Base-by-base conservation (phyloP, 2,329 filamentous ascomycete species). In the Fusarium compactum region DNA sequence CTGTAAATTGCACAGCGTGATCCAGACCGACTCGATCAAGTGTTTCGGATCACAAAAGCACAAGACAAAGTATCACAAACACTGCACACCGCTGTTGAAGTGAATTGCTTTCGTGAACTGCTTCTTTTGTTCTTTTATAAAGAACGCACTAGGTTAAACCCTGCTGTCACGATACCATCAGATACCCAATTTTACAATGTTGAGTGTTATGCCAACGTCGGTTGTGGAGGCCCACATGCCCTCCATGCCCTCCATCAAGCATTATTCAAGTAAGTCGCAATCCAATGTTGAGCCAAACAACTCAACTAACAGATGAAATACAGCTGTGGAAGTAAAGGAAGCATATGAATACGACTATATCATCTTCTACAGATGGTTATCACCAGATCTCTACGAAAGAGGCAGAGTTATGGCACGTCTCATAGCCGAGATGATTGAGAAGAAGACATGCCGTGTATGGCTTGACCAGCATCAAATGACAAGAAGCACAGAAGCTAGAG, bases 341-440 rank as follows among this genome's bases (percentile, higher is more conserved):
- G 8, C 29, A 2, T 32, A 47, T 3, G 24, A 43, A 22, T 66
- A 62, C 10, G 64, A 67, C 5, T 67, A 66, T 16, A 67, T 67
- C 4, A 46, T 67, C 8, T 67, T 67, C 4, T 67, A 67, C 14
- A 5, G 64, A 12, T 67, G 62, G 64, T 1, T 67, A 9, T 67
- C 64, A 0, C 64, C 64, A 27, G 64, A 62, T 6, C 6, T 53
- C 2, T 67, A 61, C 5, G 62, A 67, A 5, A 60, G 64, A 4
- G 64, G 64, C 1, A 44, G 64, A 14, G 62, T 67, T 3, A 67
- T 67, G 64, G 64, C 64, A 8, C 64, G 62, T 9, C 24, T 67
- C 5, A 56, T 67, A 0, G 32, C 62, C 0, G 64, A 61, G 5
- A 56, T 67, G 56, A 55, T 67, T 2, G 56, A 66, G 14, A 67